Evolutionary conservation across 208 protist genomes (phyloP).

Genomic region (Trypanosoma theileri): DNA sequence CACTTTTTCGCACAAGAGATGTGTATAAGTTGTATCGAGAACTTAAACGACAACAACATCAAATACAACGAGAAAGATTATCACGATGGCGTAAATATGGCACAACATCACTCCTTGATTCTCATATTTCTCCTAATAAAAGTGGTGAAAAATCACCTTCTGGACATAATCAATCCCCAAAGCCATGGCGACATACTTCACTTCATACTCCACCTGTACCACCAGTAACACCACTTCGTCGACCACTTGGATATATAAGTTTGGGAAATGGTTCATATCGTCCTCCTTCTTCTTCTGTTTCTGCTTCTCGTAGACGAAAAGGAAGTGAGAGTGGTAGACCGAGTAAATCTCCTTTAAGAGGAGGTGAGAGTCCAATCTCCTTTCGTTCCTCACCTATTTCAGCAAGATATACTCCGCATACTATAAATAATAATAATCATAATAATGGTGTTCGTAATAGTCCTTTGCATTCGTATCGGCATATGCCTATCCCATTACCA

Average conservation of each 20-base stretch:
- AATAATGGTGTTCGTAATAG: background rate
- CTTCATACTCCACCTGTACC: slow-evolving; percentile 27
- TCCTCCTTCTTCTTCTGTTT: slow-evolving; percentile 13
- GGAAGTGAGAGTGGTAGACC: background rate
- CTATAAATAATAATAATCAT: too few relatives aligned
- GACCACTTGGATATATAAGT: slow-evolving; percentile 69
- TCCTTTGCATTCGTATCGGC: background rate
- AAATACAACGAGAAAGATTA: slow-evolving; percentile 10
- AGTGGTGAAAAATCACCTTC: background rate
- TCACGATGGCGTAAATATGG: slow-evolving; percentile 3
- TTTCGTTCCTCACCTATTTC: too few relatives aligned
- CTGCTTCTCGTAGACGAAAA: background rate
- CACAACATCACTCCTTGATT: background rate
- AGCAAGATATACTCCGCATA: too few relatives aligned
- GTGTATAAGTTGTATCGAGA: slow-evolving; percentile 26
- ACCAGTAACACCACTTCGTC: slow-evolving; percentile 38
- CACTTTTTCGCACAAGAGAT: slow-evolving; percentile 20
- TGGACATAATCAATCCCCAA: slow-evolving; percentile 5
- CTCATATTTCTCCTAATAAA: background rate
- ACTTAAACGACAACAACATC: slow-evolving; percentile 17
- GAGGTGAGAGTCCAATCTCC: too few relatives aligned
- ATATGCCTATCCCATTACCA: background rate
- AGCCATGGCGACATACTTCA: slow-evolving; percentile 54
- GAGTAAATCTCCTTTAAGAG: background rate
- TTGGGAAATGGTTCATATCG: slow-evolving; percentile 50